Evolutionary conservation across 202 grass and related monocot genomes (phyloP).

Genomic region (Schoenoplectus tabernaemontani): DNA sequence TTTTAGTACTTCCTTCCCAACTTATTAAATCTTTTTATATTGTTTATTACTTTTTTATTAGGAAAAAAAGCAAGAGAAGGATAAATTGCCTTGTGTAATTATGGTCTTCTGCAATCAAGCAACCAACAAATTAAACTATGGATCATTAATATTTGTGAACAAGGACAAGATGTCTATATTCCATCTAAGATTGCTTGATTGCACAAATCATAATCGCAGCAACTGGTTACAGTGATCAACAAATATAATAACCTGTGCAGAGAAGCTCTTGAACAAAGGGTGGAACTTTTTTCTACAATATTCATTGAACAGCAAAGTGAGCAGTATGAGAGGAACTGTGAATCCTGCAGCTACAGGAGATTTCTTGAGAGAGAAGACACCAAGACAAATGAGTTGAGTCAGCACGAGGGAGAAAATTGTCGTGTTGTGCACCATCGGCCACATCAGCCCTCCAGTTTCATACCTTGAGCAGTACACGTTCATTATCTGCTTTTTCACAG

Average conservation of each 20-base stretch:
- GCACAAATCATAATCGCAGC: not conserved
- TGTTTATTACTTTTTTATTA: not conserved
- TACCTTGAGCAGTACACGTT: constrained; percentile 87
- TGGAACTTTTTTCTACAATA: constrained; percentile 68
- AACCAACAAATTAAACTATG: not conserved
- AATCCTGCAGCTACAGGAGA: constrained; percentile 69
- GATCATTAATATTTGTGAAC: not conserved
- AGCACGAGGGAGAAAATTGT: constrained; percentile 77
- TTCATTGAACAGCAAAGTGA: constrained; percentile 79
- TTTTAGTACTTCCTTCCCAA: not conserved
- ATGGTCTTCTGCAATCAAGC: not conserved
- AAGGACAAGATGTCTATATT: constrained; percentile 8
- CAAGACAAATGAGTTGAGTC: constrained; percentile 79
- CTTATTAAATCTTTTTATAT: not conserved
- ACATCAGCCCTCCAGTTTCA: constrained; percentile 71
- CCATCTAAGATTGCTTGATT: not conserved
- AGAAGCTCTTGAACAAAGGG: constrained; percentile 62
- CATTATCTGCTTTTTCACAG: constrained; percentile 52
- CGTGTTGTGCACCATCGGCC: constrained; percentile 79
- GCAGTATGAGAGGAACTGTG: constrained; percentile 62
- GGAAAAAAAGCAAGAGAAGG: not conserved
- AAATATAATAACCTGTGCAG: constrained; percentile 56
- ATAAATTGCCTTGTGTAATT: not conserved
- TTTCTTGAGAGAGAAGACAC: constrained; percentile 72
- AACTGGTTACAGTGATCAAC: not conserved